phyloP scores from a whole-genome alignment of 768 basidiomycete genomes.

The Dioszegia aurantiaca region DNA sequence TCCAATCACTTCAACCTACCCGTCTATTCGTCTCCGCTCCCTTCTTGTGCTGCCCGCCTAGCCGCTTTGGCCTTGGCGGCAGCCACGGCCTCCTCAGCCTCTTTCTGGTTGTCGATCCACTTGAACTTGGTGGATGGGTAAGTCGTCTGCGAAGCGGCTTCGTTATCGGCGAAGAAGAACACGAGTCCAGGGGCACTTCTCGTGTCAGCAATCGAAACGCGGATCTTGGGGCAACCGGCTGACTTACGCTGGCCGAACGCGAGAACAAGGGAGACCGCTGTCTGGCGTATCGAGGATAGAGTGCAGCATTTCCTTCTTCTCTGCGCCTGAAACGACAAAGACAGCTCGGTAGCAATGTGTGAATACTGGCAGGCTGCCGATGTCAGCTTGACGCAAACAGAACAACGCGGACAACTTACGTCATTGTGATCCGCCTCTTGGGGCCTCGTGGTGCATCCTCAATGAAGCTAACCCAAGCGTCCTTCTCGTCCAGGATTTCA shows the following conservation, averaged over 20 bases:
- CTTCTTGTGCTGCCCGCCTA: slow-evolving; percentile 26
- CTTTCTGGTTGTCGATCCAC: slow-evolving; percentile 49
- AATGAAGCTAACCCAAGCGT: slow-evolving; percentile 91
- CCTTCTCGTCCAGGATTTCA: slow-evolving; percentile 71
- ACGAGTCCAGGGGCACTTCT: slow-evolving; percentile 67
- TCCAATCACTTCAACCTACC: too few relatives aligned
- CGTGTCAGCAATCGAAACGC: slow-evolving; percentile 12
- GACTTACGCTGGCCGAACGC: slow-evolving; percentile 65
- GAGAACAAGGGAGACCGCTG: slow-evolving; percentile 72
- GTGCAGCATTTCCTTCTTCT: slow-evolving; percentile 72
- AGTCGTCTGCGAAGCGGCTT: slow-evolving; percentile 59
- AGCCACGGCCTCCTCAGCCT: slow-evolving; percentile 45
- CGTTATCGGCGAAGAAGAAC: slow-evolving; percentile 93
- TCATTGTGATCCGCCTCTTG: slow-evolving; percentile 82
- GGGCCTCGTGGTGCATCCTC: slow-evolving; percentile 97
- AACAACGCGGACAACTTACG: slow-evolving; percentile 51
- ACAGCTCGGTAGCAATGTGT: slow-evolving; percentile 64
- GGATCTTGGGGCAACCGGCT: neutral
- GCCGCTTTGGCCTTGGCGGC: slow-evolving; percentile 34
- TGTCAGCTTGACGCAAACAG: slow-evolving; percentile 11
- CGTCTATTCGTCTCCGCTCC: slow-evolving; percentile 20
- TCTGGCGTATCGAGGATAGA: slow-evolving; percentile 75
- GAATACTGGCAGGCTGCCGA: slow-evolving; percentile 49
- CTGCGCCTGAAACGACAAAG: slow-evolving; percentile 81
- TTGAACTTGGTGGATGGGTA: slow-evolving; percentile 45